Evolutionary conservation across 2,329 filamentous ascomycete species (phyloP), one percentile per base, ranked within the genome.

Genomic region (Septoria petroselini): DNA sequence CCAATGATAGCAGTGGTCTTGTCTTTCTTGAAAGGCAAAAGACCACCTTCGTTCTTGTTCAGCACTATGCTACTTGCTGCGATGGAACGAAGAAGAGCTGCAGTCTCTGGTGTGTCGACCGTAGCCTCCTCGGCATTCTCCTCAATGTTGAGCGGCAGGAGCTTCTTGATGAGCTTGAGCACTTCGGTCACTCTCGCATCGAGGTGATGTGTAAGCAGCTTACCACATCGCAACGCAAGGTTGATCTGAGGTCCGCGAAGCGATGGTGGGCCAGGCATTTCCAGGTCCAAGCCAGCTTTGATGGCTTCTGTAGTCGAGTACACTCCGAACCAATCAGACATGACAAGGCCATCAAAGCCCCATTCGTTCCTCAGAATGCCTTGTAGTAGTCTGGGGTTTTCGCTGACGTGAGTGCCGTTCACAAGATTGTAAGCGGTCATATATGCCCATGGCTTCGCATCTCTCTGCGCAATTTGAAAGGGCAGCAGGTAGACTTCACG

Each of bases 261-360:
- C 61, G 27, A 48, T 1, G 86, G 85, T 64, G 95, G 91, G 34
- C 88, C 88, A 1, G 87, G 86, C 88, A 93, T 94, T 15, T 80
- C 78, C 84, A 94, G 88, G 67, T 94, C 89, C 23, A 93, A 73
- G 23, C 88, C 88, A 23, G 86, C 85, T 37, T 81, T 75, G 3
- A 87, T 82, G n/a, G 79, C 79, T 17, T 82, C 73, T 2, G 77
- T 80, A 47, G 84, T 84, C 1, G 81, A 75, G 61, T 91, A 85
- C 56, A 88, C 84, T 3, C 86, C 87, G 59, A 82, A 78, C 85
- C 87, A 93, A 66, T 94, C 88, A n/a, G 77, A 81, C 79, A 88
- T 82, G 25, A 75, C 68, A 7, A 71, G 58, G 7, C 73, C 68
- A 41, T 72, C 71, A 43, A 84, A 82, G 11, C 83, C 80, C 85